Percentiles rank a stretch among this genome's conserved stretches.
Conservation (phyloP, 2,329 filamentous ascomycete species). For the Venturiaceae sp. region DNA sequence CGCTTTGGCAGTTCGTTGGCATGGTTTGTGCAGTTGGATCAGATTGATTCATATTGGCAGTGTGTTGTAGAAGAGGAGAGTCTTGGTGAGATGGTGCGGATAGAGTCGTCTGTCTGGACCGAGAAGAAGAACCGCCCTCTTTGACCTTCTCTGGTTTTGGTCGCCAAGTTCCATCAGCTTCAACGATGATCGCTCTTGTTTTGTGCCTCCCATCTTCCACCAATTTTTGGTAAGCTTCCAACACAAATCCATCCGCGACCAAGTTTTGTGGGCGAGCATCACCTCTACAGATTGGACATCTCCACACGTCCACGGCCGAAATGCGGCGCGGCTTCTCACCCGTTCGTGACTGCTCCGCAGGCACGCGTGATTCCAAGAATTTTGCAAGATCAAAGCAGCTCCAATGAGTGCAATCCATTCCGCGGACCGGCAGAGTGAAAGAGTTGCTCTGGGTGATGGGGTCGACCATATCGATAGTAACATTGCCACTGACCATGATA, state of each 20-base stretch:
- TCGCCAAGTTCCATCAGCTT: conserved; percentile 56
- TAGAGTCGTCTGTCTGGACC: neutral
- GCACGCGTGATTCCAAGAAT: conserved; percentile 58
- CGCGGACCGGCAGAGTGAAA: conserved; percentile 63
- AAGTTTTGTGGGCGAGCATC: conserved; percentile 70
- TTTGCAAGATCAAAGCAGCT: conserved; percentile 87
- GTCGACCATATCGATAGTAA: conserved; percentile 36
- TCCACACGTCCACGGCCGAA: conserved; percentile 60
- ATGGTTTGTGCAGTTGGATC: neutral
- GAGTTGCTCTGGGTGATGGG: conserved; percentile 38
- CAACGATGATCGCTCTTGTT: conserved; percentile 52
- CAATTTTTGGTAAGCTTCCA: conserved; percentile 49
- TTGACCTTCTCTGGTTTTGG: conserved; percentile 25
- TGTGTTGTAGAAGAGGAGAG: neutral
- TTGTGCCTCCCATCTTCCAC: conserved; percentile 36
- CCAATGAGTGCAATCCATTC: conserved; percentile 59
- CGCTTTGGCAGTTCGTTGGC: neutral
- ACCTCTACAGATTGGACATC: conserved; percentile 69
- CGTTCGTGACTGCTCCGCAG: too few species aligned
- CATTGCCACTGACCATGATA: conserved; percentile 25
- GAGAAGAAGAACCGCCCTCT: neutral
- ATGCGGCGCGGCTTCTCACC: conserved; percentile 13
- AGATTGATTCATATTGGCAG: neutral
- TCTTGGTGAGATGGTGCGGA: neutral
- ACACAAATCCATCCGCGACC: conserved; percentile 64